Evolutionary conservation across 768 basidiomycete genomes (phyloP).

Genomic region (Russula virescens): DNA sequence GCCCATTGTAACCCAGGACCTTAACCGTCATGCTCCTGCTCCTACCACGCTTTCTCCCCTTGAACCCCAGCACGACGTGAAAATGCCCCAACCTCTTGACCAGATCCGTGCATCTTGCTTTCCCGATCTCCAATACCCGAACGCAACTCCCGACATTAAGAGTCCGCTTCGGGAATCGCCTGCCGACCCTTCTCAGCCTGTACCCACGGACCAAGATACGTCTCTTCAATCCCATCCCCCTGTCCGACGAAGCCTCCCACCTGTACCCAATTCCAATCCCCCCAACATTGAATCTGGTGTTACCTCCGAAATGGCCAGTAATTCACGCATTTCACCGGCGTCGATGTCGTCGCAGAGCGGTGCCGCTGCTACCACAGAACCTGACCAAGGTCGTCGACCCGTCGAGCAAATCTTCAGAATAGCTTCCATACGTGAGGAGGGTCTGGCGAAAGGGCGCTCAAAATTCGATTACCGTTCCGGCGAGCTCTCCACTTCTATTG

Average conservation of each 20-base stretch:
- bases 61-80: neutral
- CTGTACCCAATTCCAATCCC: neutral
- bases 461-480: constrained; percentile 5
- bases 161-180: neutral
- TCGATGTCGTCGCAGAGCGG: neutral
- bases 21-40: neutral
- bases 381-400: constrained; percentile 1
- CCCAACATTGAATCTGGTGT: neutral
- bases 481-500: constrained; percentile 10
- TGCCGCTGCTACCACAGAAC: neutral
- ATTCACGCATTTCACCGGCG: neutral
- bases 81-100: neutral
- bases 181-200: neutral
- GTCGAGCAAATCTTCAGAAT: constrained; percentile 11
- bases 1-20: neutral
- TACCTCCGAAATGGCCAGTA: neutral
- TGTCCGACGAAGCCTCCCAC: too few species aligned
- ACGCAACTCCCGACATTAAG: neutral
- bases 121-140: constrained; percentile 18
- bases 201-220: neutral
- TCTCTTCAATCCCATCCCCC: neutral
- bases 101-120: neutral
- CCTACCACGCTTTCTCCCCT: neutral
- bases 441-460: constrained; percentile 1
- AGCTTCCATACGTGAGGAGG: constrained; percentile 11